Evolutionary conservation across 805 yeast species (phyloP).

Genomic region (Candida chauliodis): DNA sequence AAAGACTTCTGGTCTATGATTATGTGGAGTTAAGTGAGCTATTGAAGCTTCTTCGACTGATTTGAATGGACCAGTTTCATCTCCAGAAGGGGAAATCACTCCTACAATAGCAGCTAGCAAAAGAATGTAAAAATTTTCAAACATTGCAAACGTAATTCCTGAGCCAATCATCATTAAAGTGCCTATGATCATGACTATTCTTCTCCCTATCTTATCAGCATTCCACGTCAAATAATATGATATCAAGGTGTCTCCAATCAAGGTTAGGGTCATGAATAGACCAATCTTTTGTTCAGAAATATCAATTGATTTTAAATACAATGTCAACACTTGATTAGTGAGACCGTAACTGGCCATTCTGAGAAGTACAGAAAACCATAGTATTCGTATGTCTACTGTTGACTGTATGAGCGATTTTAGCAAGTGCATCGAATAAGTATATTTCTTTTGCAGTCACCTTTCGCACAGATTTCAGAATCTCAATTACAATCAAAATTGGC

Average conservation of each 20-base stretch:
- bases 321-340: slow-evolving; percentile 73
- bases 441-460: neutral
- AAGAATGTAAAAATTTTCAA: slow-evolving; percentile 51
- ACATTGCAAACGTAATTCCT: slow-evolving; percentile 61
- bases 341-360: slow-evolving; percentile 74
- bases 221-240: slow-evolving; percentile 74
- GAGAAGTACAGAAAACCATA: slow-evolving; percentile 67
- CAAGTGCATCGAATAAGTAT: slow-evolving; percentile 26
- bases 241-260: slow-evolving; percentile 72
- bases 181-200: slow-evolving; percentile 61
- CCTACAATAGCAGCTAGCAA: slow-evolving; percentile 75
- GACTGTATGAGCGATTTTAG: slow-evolving; percentile 34
- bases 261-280: slow-evolving; percentile 74
- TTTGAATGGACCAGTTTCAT: slow-evolving; percentile 87
- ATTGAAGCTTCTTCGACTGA: slow-evolving; percentile 80
- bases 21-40: slow-evolving; percentile 70
- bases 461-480: too few species aligned
- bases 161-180: slow-evolving; percentile 64
- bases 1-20: slow-evolving; percentile 66
- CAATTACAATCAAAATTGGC: too few species aligned
- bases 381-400: slow-evolving; percentile 52
- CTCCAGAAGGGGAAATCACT: slow-evolving; percentile 85
- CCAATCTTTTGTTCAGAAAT: slow-evolving; percentile 63
- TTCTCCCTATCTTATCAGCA: slow-evolving; percentile 68
- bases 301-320: slow-evolving; percentile 55